Evolutionary conservation across 305 asterid genomes (phyloP), one percentile per base, ranked within the genome.

Genomic region (Plantago coronopus): DNA sequence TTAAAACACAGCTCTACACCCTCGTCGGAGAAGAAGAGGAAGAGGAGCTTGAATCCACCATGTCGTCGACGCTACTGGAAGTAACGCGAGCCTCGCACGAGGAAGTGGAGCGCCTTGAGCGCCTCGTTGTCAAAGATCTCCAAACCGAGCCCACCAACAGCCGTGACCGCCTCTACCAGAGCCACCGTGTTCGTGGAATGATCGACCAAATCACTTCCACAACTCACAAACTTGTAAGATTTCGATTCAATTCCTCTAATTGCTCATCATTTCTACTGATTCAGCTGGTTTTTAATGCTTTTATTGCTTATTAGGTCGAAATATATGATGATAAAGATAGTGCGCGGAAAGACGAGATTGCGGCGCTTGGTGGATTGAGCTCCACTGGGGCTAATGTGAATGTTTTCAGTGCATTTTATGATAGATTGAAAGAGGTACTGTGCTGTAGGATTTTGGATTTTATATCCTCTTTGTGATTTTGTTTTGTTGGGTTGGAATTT

Each of bases 31-130:
- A 25, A 37, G 43, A 38, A 10, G 43, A 10, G 1, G 15, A 10
- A 11, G 38, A 31, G 9, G 38, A 31, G 6, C 15, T 38, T 15
- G 43, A 62, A 68, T 62, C 48, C 49, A 27, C 34, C 34, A 94
- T 94, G 99, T 89, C 99, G 77, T 87, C 99, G 57, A 94, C 96
- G 57, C 86, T 87, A 31, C 79, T 94, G 71, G 99, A 94, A 81
- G 83, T 77, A 76, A 85, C 97, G 27, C 96, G 99, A 42, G 91
- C 83, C 22, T 71, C 88, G 46, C 97, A 94, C 79, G 99, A 94
- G 80, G 97, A 94, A 68, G 94, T 81, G 54, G 97, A 94, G 79
- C 87, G 97, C 21, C 79, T 94, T 11, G 99, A 89, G 78, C 79
- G 96, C 56, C 70, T 81, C 57, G 63, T 93, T 67, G 99, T 85